Evolutionary conservation across 139 green algal species (phyloP), one percentile per base, ranked within the genome.

Genomic region (Auxenochlorella pyrenoidosa): DNA sequence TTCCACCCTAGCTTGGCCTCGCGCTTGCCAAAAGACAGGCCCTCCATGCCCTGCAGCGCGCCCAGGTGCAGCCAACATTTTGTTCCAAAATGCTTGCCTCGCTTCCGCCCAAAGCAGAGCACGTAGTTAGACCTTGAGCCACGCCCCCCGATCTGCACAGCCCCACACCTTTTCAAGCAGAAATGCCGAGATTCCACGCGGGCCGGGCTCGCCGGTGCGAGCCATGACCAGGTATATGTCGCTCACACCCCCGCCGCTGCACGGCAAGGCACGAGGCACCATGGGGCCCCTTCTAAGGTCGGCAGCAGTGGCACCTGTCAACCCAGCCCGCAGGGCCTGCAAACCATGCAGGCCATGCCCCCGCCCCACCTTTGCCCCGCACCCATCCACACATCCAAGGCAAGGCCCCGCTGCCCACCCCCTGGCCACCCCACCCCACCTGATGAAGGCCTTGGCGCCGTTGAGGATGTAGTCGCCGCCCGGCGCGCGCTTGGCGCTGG

Each of bases 1-100:
- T 95, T 96, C 95, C 95, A 98, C 8, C 95, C 95, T 88, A 97
- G 87, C 85, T 98, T 98, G 19, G 89, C 68, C 90, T 98, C 95
- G 38, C 85, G 80, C 70, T 94, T 93, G 36, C 95, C 95, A 92
- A 98, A 96, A 24, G 84, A 94, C 79, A 98, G 71, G 5, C 95
- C 95, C 51, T 89, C 22, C 32, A 71, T 88, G 73, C 80, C 93
- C 93, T 95, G 79, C 51, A 76, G n/a, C 24, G 5, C 41, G 34
- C 19, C 32, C 16, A 8, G 32, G 6, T 36, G 34, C 72, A 2
- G 15, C 72, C 36, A 3, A 51, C 8, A 54, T 5, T 30, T 36
- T 6, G 34, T 58, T 4, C 32, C 72, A 18, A 16, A 3, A 18
- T 76, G 30, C 68, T 16, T 26, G n/a, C n/a, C n/a, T 76, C 30